Evolutionary conservation across 495 filamentous ascomycete genomes (phyloP), one percentile per base, ranked within the genome.

Genomic region (Xylaria grammica): DNA sequence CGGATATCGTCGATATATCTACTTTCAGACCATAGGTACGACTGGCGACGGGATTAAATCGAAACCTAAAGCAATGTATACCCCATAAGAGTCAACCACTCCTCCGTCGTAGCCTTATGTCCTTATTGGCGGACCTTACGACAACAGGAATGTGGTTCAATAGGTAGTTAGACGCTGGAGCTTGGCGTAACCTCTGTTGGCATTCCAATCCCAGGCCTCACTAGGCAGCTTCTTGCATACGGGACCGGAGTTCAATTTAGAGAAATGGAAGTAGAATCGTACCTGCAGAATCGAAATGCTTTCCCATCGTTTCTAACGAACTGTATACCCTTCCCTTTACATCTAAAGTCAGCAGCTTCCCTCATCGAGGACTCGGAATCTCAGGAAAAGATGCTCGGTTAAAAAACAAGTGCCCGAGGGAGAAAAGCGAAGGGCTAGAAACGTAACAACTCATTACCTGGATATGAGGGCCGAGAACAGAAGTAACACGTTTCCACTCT

Each of bases 401-500:
- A 0, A 24, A 11, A 40, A 22, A 2, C n/a, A 38, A 11, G 4
- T 3, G 1, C 15, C 5, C 38, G 27, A 20, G 15, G 4, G 22
- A 22, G 17, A 8, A 32, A 24, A 52, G 13, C 1, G 7, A 19
- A 19, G 1, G 11, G 65, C 62, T 53, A 66, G 60, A 63, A 63
- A 4, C 60, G 65, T 57, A 67, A 68, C 42, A 68, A 42, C 29
- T 69, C 78, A 67, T n/a, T 94, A 73, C 86, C 86, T 42, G 94
- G 93, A 80, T 95, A 97, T 77, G 87, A 85, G 34, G 93, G 93
- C 72, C 82, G 82, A 63, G 89, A 92, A 81, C 94, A 97, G 81
- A 96, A 96, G 74, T 92, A 92, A 75, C 93, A 97, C 57, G 90
- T 92, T 78, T 96, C 93, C 75, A 97, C 71, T 59, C 72, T 74